These are phyloP conservation scores for Calycina herbarum DNA, from an alignment of 2,329 filamentous ascomycete species.

Conservation along the genomic window DNA sequence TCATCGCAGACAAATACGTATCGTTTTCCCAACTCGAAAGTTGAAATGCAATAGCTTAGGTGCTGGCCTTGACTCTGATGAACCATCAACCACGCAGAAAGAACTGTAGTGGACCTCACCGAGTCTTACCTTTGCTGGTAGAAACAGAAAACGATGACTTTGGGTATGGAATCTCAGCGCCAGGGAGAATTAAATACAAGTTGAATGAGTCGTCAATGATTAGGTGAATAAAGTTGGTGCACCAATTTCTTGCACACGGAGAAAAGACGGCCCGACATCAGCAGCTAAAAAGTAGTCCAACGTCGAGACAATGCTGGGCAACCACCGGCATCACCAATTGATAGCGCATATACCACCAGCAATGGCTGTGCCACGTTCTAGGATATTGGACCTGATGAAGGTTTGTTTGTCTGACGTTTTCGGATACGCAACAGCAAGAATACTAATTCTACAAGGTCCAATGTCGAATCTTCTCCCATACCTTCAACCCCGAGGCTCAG, in stretches of 20 bases:
- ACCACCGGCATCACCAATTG: conserved; percentile 8
- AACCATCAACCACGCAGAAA: neutral
- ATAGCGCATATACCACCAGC: conserved; percentile 38
- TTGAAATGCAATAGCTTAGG: neutral
- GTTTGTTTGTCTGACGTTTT: conserved; percentile 44
- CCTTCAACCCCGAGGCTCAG: conserved; percentile 80
- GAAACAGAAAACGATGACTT: neutral
- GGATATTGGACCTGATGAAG: conserved; percentile 75
- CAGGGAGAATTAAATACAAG: neutral
- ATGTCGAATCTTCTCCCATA: conserved; percentile 89
- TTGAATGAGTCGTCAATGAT: neutral
- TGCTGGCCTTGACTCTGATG: neutral
- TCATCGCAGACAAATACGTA: neutral
- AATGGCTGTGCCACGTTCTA: conserved; percentile 62
- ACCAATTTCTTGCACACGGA: conserved; percentile 17
- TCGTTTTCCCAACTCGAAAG: neutral
- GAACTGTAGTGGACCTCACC: neutral
- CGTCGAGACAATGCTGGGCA: conserved; percentile 13
- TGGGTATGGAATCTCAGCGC: neutral
- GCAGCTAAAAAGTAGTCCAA: conserved; percentile 10
- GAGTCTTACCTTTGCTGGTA: neutral
- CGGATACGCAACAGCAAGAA: neutral
- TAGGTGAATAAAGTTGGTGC: neutral
- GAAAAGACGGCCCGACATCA: conserved; percentile 21
- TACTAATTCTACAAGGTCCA: conserved; percentile 60